Base-by-base conservation (phyloP, 441 rosid species). In the Heliophila coronopifolia region DNA sequence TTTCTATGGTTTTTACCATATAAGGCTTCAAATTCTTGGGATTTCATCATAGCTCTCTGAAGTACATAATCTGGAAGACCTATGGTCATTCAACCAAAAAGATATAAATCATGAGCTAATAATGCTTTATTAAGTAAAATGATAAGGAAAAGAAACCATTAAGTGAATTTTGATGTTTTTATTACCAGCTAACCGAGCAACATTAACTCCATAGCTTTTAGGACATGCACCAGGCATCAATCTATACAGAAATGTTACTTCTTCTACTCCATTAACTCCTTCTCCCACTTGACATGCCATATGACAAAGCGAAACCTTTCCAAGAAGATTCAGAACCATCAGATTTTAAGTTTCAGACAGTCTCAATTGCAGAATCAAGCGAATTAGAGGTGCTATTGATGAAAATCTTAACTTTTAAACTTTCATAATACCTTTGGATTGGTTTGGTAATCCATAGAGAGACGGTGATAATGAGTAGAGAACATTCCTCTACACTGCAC, bases 101-200 rank as follows among this genome's bases (percentile, higher is more conserved):
- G 10, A 9, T 22, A 15, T 0, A 42, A 5, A 19, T 24, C 49
- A 56, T 34, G 22, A 49, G 30, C 13, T 32, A 37, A 43, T 14
- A 31, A 24, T 56, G 22, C 18, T 49, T 27, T 33, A n/a, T 38
- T 10, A 31, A 54, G 49, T 13, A 11, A 26, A 10, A 17, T 17
- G 30, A 51, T 3, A 22, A 40, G 8, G 14, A 10, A 24, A 35
- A 48, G 52, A 12, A 52, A 45, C 22, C 9, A 3, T 9, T 20
- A 18, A 24, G 30, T 14, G 59, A 63, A 48, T 39, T 43, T 3
- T n/a, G 2, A 20, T 30, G 49, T 62, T 15, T 17, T 58, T 77
- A n/a, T n/a, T 78, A 83, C 98, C 99, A 31, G 97, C 99, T 66
- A 92, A 70, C 54, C 95, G 79, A 41, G 99, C 99, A 69, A 92